Evolutionary conservation across 768 basidiomycete genomes (phyloP).

Genomic region (Hygrophorus russula): DNA sequence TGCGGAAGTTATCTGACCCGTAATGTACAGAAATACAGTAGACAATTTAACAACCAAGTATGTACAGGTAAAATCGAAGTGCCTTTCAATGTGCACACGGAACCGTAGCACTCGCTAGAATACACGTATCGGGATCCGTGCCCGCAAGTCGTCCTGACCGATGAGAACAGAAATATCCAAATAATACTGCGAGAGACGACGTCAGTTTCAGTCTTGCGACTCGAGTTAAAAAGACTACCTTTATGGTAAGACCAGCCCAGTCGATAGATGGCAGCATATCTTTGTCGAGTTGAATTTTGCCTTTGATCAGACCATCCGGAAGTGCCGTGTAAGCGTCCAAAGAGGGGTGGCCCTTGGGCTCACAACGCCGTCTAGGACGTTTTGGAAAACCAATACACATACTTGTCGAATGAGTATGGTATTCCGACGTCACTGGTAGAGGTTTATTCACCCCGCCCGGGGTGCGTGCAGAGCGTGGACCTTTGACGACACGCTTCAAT

Average conservation of each 20-base stretch:
- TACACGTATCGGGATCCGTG: slow-evolving; percentile 51
- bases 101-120: slow-evolving; percentile 13
- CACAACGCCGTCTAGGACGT: slow-evolving; percentile 38
- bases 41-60: too few species aligned
- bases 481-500: slow-evolving; percentile 24
- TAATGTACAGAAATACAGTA: too few species aligned
- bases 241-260: slow-evolving; percentile 56
- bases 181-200: slow-evolving; percentile 42
- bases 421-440: slow-evolving; percentile 30
- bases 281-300: slow-evolving; percentile 40
- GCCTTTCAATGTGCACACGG: too few species aligned
- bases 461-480: slow-evolving; percentile 14
- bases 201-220: slow-evolving; percentile 6
- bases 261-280: slow-evolving; percentile 56
- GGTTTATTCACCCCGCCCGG: slow-evolving; percentile 27
- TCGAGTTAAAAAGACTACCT: slow-evolving; percentile 29
- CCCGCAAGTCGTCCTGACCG: slow-evolving; percentile 50
- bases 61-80: too few species aligned
- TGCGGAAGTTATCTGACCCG: too few species aligned
- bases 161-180: slow-evolving; percentile 59
- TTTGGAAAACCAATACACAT: slow-evolving; percentile 64
- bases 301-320: slow-evolving; percentile 61
- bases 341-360: slow-evolving; percentile 29
- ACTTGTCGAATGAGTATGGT: slow-evolving; percentile 33
- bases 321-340: slow-evolving; percentile 34